These are phyloP conservation scores for Colletotrichum kahawae DNA, from an alignment of 2,329 filamentous ascomycete genomes.

Conservation along the genomic window DNA sequence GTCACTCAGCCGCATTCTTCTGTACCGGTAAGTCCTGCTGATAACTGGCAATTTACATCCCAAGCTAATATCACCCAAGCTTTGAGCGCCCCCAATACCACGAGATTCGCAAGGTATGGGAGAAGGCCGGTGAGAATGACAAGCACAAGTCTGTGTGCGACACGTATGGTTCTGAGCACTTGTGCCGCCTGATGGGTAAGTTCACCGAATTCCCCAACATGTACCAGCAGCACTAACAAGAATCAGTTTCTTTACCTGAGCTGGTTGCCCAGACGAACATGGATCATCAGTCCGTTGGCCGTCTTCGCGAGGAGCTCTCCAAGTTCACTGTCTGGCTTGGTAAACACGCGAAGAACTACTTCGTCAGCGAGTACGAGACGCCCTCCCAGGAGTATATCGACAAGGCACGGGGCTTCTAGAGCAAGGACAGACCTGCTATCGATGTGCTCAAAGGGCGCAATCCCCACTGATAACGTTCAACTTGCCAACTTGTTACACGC, in stretches of 20 bases:
- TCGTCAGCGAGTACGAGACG: constrained; percentile 77
- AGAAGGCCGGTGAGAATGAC: constrained; percentile 64
- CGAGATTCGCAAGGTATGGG: constrained; percentile 75
- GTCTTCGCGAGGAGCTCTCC: constrained; percentile 85
- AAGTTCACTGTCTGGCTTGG: constrained; percentile 88
- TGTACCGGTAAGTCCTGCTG: constrained; percentile 67
- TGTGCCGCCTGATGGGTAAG: constrained; percentile 87
- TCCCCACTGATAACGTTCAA: neutral
- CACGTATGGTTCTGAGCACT: constrained; percentile 91
- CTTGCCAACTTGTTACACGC: neutral
- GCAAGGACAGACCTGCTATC: neutral
- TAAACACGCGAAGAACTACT: constrained; percentile 78
- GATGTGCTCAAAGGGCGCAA: neutral
- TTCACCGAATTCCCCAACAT: constrained; percentile 12
- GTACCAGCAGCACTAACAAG: constrained; percentile 14
- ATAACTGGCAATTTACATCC: neutral
- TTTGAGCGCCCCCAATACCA: constrained; percentile 92
- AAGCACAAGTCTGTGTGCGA: constrained; percentile 77
- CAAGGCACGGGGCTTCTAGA: constrained; percentile 58
- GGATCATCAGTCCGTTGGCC: constrained; percentile 88
- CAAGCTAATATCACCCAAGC: constrained; percentile 44
- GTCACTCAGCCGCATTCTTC: constrained; percentile 81
- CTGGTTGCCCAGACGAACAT: constrained; percentile 97
- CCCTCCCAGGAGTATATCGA: constrained; percentile 75
- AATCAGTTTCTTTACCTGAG: constrained; percentile 83